These are phyloP conservation scores for Candida pini DNA, from an alignment of 805 yeast genomes.

Conservation along the genomic window DNA sequence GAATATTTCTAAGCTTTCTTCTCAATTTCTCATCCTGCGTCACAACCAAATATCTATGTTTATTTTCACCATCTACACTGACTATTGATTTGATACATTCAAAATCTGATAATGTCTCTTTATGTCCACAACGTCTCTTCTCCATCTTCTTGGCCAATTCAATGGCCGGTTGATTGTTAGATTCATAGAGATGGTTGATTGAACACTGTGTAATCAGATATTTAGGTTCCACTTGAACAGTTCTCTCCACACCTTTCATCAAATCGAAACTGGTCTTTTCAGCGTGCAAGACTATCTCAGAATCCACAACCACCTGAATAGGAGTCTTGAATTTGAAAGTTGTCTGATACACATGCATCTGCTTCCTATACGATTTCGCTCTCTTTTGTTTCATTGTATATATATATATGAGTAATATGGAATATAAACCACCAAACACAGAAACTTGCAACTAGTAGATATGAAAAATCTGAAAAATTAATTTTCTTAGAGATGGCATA, in stretches of 20 bases:
- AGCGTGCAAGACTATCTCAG: conserved; percentile 63
- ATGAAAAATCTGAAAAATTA: too few relatives aligned
- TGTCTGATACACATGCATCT: conserved; percentile 77
- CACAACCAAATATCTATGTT: conserved; percentile 87
- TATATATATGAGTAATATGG: neutral
- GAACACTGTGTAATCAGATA: conserved; percentile 95
- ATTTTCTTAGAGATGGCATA: neutral
- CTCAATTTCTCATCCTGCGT: conserved; percentile 73
- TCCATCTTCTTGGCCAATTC: conserved; percentile 78
- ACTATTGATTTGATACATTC: conserved; percentile 77
- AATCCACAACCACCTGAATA: conserved; percentile 84
- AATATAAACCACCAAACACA: neutral
- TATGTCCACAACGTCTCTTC: conserved; percentile 88
- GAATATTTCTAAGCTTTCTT: conserved; percentile 60
- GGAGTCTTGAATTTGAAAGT: conserved; percentile 93
- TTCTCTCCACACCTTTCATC: conserved; percentile 72
- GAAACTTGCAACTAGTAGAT: too few relatives aligned
- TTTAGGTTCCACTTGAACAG: conserved; percentile 80
- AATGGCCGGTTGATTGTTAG: conserved; percentile 70
- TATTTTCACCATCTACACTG: conserved; percentile 67
- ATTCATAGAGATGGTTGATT: conserved; percentile 74
- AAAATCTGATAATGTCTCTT: conserved; percentile 42
- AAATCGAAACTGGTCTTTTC: conserved; percentile 68
- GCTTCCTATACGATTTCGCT: conserved; percentile 91
- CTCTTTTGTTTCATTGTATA: conserved; percentile 85